Conservation (phyloP, 108 stramenopile genomes). For the Cyclostephanos invisitatus region DNA sequence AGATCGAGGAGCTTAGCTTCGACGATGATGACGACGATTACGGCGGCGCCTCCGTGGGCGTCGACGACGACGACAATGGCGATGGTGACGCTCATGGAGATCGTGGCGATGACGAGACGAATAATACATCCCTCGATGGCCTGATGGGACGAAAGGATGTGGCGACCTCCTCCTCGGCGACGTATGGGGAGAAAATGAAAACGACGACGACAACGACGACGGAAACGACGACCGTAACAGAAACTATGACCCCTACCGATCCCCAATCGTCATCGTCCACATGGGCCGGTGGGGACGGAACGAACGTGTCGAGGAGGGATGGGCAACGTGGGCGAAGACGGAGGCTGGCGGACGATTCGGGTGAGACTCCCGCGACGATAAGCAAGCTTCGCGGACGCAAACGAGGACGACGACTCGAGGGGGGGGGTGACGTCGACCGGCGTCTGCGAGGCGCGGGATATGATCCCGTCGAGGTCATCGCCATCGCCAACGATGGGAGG, state of each 20-base stretch:
- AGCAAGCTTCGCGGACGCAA: constrained; percentile 18
- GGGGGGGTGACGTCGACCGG: not conserved
- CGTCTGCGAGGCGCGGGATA: no score
- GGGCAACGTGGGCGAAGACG: not conserved
- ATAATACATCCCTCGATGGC: no score
- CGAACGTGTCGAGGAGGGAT: not conserved
- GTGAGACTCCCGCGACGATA: constrained; percentile 25
- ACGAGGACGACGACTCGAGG: not conserved
- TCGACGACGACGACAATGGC: not conserved
- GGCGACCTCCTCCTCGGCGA: not conserved
- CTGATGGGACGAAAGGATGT: not conserved
- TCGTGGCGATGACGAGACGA: not conserved
- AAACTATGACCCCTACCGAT: not conserved
- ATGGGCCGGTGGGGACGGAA: not conserved
- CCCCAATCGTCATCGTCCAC: not conserved
- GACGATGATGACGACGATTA: constrained; percentile 1
- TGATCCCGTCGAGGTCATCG: no score
- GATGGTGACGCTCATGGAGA: not conserved
- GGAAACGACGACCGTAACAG: not conserved
- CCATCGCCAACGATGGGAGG: not conserved
- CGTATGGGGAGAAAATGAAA: not conserved
- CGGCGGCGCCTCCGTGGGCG: not conserved
- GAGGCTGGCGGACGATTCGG: not conserved
- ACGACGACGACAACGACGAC: constrained; percentile 5
- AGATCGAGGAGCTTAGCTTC: constrained; percentile 40